phyloP scores from a whole-genome alignment of 2,329 filamentous ascomycete genomes.

The Polychaeton citri region DNA sequence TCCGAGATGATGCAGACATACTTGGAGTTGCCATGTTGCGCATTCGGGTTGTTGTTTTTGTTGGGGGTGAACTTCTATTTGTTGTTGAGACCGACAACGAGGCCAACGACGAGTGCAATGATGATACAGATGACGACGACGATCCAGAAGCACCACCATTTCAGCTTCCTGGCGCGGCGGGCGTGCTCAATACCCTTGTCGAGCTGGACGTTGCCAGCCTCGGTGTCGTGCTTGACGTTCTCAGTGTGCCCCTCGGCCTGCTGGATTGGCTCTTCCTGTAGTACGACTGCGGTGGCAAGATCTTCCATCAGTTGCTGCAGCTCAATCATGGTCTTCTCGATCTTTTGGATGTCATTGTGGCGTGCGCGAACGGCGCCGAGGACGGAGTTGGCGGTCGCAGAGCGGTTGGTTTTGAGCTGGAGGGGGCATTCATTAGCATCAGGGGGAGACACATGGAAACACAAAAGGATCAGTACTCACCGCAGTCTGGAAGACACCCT shows the following conservation, averaged over 20 bases:
- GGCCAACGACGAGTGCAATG: constrained; percentile 35
- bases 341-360: constrained; percentile 71
- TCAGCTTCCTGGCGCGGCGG: constrained; percentile 55
- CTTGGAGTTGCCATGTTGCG: too few species aligned
- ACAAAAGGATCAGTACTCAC: constrained; percentile 36
- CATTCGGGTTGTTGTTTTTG: too few species aligned
- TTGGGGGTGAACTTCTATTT: too few species aligned
- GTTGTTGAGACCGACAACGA: constrained; percentile 31
- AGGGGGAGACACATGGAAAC: background rate
- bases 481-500: constrained; percentile 71
- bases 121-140: constrained; percentile 34
- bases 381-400: constrained; percentile 57
- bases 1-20: too few species aligned
- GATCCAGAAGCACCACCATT: constrained; percentile 66
- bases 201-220: constrained; percentile 57
- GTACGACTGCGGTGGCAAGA: constrained; percentile 59
- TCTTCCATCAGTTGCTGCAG: constrained; percentile 59
- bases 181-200: constrained; percentile 55
- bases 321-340: constrained; percentile 61
- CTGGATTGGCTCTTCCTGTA: constrained; percentile 53
- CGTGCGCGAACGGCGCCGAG: constrained; percentile 68
- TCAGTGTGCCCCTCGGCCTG: constrained; percentile 52
- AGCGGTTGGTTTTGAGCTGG: constrained; percentile 62
- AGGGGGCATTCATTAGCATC: constrained; percentile 3
- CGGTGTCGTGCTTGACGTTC: constrained; percentile 52